Conservation (phyloP, 768 basidiomycete genomes). For the Clavulina sp. region DNA sequence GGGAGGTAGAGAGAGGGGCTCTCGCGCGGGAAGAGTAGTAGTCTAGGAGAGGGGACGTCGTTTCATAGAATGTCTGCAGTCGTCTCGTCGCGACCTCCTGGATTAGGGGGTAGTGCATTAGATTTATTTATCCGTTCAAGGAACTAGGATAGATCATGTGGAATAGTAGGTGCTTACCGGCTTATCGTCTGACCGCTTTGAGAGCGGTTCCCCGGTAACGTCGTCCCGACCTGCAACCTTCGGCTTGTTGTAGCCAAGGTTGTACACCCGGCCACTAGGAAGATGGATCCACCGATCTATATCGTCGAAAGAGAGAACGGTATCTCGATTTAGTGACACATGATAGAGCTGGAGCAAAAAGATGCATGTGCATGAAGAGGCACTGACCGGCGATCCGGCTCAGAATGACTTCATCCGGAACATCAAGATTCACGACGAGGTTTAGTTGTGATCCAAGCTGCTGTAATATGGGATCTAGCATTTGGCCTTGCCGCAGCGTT, state of each 20-base stretch:
- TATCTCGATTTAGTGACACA: neutral
- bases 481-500: conserved; percentile 64
- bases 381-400: conserved; percentile 46
- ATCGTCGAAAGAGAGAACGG: neutral
- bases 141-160: neutral
- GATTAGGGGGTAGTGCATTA: conserved; percentile 1
- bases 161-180: conserved; percentile 36
- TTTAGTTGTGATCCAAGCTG: conserved; percentile 40
- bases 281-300: conserved; percentile 75
- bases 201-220: conserved; percentile 70
- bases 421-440: conserved; percentile 70
- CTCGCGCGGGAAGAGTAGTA: conserved; percentile 31
- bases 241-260: conserved; percentile 73
- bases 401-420: conserved; percentile 75
- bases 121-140: no score
- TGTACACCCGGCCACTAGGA: conserved; percentile 80
- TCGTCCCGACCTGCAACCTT: conserved; percentile 68
- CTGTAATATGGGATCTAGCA: conserved; percentile 63
- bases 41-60: conserved; percentile 63
- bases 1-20: neutral
- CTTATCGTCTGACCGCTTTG: conserved; percentile 77
- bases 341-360: neutral
- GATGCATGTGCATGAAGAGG: neutral
- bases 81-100: conserved; percentile 69
- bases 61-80: conserved; percentile 54